These are phyloP conservation scores for Russula virescens DNA, from an alignment of 768 basidiomycete genomes.

Conservation along the genomic window DNA sequence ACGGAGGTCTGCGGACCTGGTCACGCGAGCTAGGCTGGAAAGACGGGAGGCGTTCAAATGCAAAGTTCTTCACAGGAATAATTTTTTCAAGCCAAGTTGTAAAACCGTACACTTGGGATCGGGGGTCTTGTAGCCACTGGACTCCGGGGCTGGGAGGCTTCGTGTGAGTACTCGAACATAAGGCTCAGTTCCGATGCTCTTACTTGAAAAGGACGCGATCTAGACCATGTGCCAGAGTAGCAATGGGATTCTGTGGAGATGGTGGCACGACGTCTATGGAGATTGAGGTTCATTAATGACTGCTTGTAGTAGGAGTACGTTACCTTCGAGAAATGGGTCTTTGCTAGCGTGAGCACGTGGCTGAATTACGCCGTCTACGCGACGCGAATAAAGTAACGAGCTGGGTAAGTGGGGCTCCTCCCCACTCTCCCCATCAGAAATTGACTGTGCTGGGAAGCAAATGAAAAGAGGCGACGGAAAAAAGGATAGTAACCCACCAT, in stretches of 20 bases:
- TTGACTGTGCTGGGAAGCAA: not conserved
- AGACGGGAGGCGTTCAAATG: constrained; percentile 65
- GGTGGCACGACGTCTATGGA: constrained; percentile 41
- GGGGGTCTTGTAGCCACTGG: constrained; percentile 83
- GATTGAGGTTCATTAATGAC: not conserved
- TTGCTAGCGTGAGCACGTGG: constrained; percentile 12
- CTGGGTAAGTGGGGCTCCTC: not conserved
- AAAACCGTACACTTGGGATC: constrained; percentile 84
- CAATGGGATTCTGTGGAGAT: constrained; percentile 48
- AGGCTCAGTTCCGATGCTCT: constrained; percentile 24
- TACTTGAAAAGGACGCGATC: constrained; percentile 75
- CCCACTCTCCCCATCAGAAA: not conserved
- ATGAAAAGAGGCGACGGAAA: not conserved
- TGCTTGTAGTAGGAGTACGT: not conserved
- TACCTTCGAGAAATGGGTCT: constrained; percentile 21
- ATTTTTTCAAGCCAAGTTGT: constrained; percentile 62
- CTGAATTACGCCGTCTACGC: constrained; percentile 25
- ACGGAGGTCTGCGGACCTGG: constrained; percentile 37
- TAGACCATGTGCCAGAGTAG: constrained; percentile 58
- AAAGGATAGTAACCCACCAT: constrained; percentile 1
- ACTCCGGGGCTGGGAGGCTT: constrained; percentile 62
- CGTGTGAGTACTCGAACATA: constrained; percentile 3
- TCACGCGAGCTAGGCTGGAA: constrained; percentile 82
- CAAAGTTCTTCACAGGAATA: constrained; percentile 76
- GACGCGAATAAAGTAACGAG: constrained; percentile 15